Evolutionary conservation across 169 alveolate genomes (phyloP), one percentile per base, ranked within the genome.

Genomic region (Nephromyces sp.): DNA sequence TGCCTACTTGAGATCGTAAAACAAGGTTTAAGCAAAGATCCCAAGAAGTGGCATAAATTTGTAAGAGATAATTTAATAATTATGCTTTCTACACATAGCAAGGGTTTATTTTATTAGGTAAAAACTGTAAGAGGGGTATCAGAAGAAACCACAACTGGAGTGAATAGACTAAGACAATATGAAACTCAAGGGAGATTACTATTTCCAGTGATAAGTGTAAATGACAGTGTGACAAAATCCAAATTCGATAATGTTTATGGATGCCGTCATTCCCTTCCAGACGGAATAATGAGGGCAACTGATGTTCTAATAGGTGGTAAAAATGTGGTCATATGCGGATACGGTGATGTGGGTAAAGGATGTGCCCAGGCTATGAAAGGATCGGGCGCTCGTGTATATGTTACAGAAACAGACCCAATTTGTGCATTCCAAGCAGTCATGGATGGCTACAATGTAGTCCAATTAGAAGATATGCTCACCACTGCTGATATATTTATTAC

Each of bases 61-160:
- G 92, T n/a, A n/a, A n/a, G n/a, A 43, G n/a, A 43, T 43, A n/a
- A 43, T 15, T 43, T 15, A 43, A 43, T 43, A 15, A 43, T 15
- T 15, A n/a, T n/a, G n/a, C n/a, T n/a, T n/a, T n/a, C n/a, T n/a
- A n/a, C n/a, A n/a, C n/a, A n/a, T n/a, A n/a, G n/a, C n/a, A n/a
- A n/a, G n/a, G n/a, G n/a, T n/a, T n/a, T n/a, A n/a, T n/a, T n/a
- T n/a, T n/a, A n/a, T n/a, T n/a, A n/a, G n/a, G n/a, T 95, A 2
- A 87, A 83, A 68, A 77, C 81, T 65, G 82, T 93, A 68, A 85
- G 85, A 69, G 99, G 99, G 24, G 96, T 94, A 65, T 89, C 97
- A 61, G 99, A 96, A 84, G 99, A 96, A 83, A 96, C 99, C 64
- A 96, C 99, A 52, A 94, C 98, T 33, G 99, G 99, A 21, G 97